These are phyloP conservation scores for Pistacia atlantica DNA, from an alignment of 345 rosid species.

Conservation along the genomic window DNA sequence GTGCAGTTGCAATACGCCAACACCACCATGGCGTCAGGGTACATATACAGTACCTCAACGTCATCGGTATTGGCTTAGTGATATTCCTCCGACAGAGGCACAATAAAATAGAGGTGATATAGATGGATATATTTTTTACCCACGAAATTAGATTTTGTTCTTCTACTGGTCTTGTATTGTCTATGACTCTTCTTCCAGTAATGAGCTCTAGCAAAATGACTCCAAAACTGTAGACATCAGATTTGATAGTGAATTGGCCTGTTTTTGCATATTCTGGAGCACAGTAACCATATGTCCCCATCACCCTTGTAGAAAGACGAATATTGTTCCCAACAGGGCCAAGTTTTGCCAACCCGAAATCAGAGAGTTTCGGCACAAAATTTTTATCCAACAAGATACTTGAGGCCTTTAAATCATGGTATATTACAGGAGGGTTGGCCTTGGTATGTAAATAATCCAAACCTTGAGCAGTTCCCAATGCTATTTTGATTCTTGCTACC, in stretches of 20 bases:
- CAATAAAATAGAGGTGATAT: background rate
- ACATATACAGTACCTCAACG: too few species aligned
- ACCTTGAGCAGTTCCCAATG: slow-evolving; percentile 64
- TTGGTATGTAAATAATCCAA: slow-evolving; percentile 64
- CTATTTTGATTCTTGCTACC: slow-evolving; percentile 63
- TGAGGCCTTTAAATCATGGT: slow-evolving; percentile 65
- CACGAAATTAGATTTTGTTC: slow-evolving; percentile 82
- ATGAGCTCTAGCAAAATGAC: slow-evolving; percentile 74
- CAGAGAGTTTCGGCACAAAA: slow-evolving; percentile 54
- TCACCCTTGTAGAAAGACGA: slow-evolving; percentile 45
- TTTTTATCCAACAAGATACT: slow-evolving; percentile 60
- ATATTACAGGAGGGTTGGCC: slow-evolving; percentile 55
- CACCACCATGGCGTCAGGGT: too few species aligned
- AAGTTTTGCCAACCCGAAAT: slow-evolving; percentile 64
- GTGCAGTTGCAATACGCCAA: too few species aligned
- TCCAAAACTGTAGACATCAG: slow-evolving; percentile 86
- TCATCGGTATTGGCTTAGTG: too few species aligned
- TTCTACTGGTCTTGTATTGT: slow-evolving; percentile 59
- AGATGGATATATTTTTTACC: slow-evolving; percentile 41
- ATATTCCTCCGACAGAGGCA: too few species aligned
- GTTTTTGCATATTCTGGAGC: slow-evolving; percentile 77
- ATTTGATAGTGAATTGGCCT: slow-evolving; percentile 51
- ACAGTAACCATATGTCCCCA: slow-evolving; percentile 80
- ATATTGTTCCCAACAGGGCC: slow-evolving; percentile 44
- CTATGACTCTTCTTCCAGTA: slow-evolving; percentile 69